Evolutionary conservation across 495 filamentous ascomycete species (phyloP), one percentile per base, ranked within the genome.

Genomic region (Niebla homalea): DNA sequence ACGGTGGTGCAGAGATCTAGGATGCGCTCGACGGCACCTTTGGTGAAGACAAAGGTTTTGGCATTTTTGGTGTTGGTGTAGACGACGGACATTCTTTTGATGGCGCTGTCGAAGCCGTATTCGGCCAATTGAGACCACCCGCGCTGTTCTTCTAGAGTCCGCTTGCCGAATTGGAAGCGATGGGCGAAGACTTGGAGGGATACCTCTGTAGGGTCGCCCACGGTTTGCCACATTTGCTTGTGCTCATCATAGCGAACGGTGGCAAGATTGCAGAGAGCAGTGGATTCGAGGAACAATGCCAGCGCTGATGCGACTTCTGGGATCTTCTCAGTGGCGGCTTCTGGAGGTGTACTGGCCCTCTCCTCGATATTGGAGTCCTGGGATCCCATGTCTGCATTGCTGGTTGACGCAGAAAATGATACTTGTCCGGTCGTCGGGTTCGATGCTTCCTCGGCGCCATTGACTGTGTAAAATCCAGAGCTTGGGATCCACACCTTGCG

Each of bases 1-100:
- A 85, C 62, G 26, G 63, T 60, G n/a, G 73, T 68, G 45, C 77
- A 79, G 26, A 66, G 62, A n/a, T 69, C 67, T 16, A 84, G 59
- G 29, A 85, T 66, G 12, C 71, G 62, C 55, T 85, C 81, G 1
- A 80, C 81, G 5, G 81, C 81, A 25, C 81, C 81, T 51, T 85
- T 85, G 29, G 74, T 76, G 52, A 80, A 85, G 4, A 87, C 70
- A 25, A 80, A 60, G 38, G 70, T 76, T 51, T 67, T 53, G 0
- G 62, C 56, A 2, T 57, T 44, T 7, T 29, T 23, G 3, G 50
- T 21, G 15, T 66, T 63, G 1, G 53, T 54, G 60, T 86, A 92
- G 36, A 88, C 67, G 46, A 87, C 84, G 21, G 84, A 82, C 86
- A 92, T 92, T 47, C 81, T 76, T 68, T 90, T 92, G 68, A 92